These are phyloP conservation scores for Fomitopsis pinicola DNA, from an alignment of 1,284 basidiomycete species.

Conservation along the genomic window DNA sequence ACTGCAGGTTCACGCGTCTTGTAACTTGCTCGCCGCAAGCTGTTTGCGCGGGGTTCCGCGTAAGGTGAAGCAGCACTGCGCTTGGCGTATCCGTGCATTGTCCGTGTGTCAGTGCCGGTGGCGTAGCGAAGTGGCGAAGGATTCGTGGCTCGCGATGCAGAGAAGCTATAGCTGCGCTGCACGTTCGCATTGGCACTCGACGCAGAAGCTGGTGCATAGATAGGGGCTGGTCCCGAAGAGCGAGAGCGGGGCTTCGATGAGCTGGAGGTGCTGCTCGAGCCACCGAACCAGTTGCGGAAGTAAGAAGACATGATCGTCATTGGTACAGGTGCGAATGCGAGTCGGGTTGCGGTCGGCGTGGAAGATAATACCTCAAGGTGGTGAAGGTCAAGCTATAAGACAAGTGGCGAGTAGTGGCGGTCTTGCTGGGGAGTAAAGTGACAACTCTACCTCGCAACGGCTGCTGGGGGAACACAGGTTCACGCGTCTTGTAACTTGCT, in stretches of 20 bases:
- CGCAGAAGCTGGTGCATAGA: slow-evolving; percentile 22
- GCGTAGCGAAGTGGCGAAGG: slow-evolving; percentile 34
- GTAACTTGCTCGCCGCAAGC: slow-evolving; percentile 23
- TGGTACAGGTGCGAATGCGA: background rate
- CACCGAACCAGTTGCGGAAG: slow-evolving; percentile 34
- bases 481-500: slow-evolving; percentile 12
- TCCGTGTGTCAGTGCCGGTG: slow-evolving; percentile 26
- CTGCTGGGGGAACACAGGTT: background rate
- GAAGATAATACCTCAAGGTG: slow-evolving; percentile 1
- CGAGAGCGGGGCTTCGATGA: slow-evolving; percentile 25
- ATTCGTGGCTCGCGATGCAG: slow-evolving; percentile 21
- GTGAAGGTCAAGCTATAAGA: slow-evolving; percentile 9
- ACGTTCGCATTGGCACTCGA: slow-evolving; percentile 16
- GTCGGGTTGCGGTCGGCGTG: background rate
- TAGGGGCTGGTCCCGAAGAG: slow-evolving; percentile 18
- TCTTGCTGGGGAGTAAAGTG: background rate
- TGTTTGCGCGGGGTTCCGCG: slow-evolving; percentile 22
- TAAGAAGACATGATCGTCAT: slow-evolving; percentile 30
- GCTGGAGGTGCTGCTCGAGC: slow-evolving; percentile 17
- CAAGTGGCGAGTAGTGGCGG: background rate
- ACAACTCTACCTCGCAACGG: background rate
- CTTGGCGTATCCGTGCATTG: slow-evolving; percentile 25
- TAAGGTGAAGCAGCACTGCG: slow-evolving; percentile 15
- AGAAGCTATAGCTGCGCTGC: slow-evolving; percentile 29
- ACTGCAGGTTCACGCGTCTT: slow-evolving; percentile 17